These are phyloP conservation scores for Solidago caesia DNA, from an alignment of 129 eudicot species.

Conservation along the genomic window DNA sequence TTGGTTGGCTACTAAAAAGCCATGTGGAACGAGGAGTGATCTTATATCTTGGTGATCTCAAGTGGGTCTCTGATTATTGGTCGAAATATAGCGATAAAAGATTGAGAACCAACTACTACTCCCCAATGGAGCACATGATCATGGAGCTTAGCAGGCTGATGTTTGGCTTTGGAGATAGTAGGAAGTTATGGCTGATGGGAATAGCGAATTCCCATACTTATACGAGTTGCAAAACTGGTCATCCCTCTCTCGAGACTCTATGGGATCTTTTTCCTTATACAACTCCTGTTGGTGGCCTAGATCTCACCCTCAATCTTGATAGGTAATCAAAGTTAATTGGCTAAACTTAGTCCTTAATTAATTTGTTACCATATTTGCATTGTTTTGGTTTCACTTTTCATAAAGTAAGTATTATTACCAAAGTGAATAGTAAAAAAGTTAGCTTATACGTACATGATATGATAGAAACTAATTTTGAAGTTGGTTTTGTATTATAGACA, in stretches of 20 bases:
- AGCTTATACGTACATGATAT: not conserved
- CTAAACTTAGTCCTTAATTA: slow-evolving; percentile 1
- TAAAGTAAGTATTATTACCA: not conserved
- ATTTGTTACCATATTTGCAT: slow-evolving; percentile 3
- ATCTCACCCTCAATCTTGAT: slow-evolving; percentile 52
- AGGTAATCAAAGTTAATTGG: slow-evolving; percentile 35
- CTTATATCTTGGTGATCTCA: slow-evolving; percentile 64
- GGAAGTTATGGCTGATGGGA: slow-evolving; percentile 64
- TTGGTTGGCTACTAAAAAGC: slow-evolving; percentile 50
- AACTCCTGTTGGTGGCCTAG: slow-evolving; percentile 52
- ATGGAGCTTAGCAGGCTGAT: slow-evolving; percentile 63
- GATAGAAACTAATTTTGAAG: slow-evolving; percentile 15
- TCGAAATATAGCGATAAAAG: slow-evolving; percentile 42
- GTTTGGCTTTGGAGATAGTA: slow-evolving; percentile 40
- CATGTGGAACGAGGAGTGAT: slow-evolving; percentile 52
- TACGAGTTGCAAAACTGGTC: slow-evolving; percentile 51
- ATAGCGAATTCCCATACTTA: slow-evolving; percentile 53
- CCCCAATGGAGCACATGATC: slow-evolving; percentile 57
- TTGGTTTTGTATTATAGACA: slow-evolving; percentile 1
- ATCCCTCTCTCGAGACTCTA: slow-evolving; percentile 57
- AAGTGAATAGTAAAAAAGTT: not conserved
- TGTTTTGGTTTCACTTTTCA: slow-evolving; percentile 6
- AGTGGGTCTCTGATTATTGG: slow-evolving; percentile 76
- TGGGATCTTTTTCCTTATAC: slow-evolving; percentile 66
- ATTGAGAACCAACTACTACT: slow-evolving; percentile 32